These are phyloP conservation scores for Coffea humblotiana DNA, from an alignment of 305 asterid species.

Conservation along the genomic window DNA sequence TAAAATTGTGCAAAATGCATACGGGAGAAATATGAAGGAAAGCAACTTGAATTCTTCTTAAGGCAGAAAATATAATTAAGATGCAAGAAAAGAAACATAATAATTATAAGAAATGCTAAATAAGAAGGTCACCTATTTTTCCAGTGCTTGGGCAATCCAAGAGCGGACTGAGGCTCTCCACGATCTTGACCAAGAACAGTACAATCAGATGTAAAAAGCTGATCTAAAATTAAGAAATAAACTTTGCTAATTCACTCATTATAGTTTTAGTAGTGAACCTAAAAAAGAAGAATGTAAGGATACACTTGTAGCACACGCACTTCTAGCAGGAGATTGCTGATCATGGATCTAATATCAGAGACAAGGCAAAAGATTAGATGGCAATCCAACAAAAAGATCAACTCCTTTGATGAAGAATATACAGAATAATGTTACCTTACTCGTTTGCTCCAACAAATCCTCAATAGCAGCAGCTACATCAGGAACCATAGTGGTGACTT, in stretches of 20 bases:
- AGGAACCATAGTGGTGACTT: conserved; percentile 51
- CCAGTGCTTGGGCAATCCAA: conserved; percentile 69
- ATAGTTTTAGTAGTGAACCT: conserved; percentile 10
- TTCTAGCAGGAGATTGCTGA: conserved; percentile 59
- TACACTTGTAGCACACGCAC: conserved; percentile 64
- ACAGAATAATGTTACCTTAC: conserved; percentile 53
- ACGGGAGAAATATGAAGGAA: neutral
- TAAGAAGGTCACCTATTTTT: conserved; percentile 48
- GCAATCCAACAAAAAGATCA: conserved; percentile 4
- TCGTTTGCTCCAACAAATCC: conserved; percentile 88
- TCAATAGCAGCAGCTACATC: conserved; percentile 93
- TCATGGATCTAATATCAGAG: conserved; percentile 66
- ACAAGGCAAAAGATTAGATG: conserved; percentile 27
- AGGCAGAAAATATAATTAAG: neutral
- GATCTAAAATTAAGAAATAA: conserved; percentile 43
- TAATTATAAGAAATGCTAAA: neutral
- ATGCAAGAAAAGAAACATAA: neutral
- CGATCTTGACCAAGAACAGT: conserved; percentile 61
- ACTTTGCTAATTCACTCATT: conserved; percentile 23
- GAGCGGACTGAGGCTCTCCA: conserved; percentile 43
- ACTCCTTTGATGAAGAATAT: neutral
- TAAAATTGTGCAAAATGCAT: neutral
- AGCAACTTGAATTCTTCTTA: neutral
- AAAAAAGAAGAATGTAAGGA: conserved; percentile 40
- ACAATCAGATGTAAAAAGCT: conserved; percentile 70